Conservation (phyloP, 1,139 yeast genomes). For the Hyphopichia khmerensis region DNA sequence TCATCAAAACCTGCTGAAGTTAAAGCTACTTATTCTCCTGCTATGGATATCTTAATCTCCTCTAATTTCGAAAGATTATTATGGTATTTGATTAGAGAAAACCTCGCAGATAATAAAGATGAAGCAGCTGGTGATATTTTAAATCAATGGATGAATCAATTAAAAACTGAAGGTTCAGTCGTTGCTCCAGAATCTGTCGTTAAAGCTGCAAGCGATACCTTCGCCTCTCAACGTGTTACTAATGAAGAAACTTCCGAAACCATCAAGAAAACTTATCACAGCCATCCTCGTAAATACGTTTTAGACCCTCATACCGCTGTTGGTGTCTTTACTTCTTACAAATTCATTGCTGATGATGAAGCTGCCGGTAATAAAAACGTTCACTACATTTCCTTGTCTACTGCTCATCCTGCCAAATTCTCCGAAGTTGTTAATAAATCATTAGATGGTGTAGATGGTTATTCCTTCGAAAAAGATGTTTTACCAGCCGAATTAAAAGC, state of each 20-base stretch:
- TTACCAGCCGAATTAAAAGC: constrained; percentile 84
- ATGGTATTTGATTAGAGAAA: constrained; percentile 87
- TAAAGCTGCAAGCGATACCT: constrained; percentile 62
- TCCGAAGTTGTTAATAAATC: constrained; percentile 93
- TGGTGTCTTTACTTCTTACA: constrained; percentile 78
- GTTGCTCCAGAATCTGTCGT: constrained; percentile 66
- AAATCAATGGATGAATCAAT: constrained; percentile 72
- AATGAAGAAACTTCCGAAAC: constrained; percentile 76
- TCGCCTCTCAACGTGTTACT: constrained; percentile 77
- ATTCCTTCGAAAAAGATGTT: constrained; percentile 84
- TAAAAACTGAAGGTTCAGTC: constrained; percentile 76
- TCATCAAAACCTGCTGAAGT: constrained; percentile 54
- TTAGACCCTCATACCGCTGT: constrained; percentile 97
- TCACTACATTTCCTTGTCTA: constrained; percentile 77
- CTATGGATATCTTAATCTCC: constrained; percentile 95
- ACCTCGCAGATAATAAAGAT: constrained; percentile 52
- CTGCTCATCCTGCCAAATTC: constrained; percentile 98
- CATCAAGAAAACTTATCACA: constrained; percentile 65
- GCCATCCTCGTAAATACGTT: constrained; percentile 68
- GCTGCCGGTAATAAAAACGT: constrained; percentile 33
- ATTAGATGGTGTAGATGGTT: constrained; percentile 60
- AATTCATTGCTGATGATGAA: constrained; percentile 52
- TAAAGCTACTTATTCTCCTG: constrained; percentile 91
- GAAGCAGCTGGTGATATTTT: constrained; percentile 74
- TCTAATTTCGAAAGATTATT: constrained; percentile 94